Base-by-base conservation (phyloP, 2,329 filamentous ascomycete species). In the Fusarium redolens region DNA sequence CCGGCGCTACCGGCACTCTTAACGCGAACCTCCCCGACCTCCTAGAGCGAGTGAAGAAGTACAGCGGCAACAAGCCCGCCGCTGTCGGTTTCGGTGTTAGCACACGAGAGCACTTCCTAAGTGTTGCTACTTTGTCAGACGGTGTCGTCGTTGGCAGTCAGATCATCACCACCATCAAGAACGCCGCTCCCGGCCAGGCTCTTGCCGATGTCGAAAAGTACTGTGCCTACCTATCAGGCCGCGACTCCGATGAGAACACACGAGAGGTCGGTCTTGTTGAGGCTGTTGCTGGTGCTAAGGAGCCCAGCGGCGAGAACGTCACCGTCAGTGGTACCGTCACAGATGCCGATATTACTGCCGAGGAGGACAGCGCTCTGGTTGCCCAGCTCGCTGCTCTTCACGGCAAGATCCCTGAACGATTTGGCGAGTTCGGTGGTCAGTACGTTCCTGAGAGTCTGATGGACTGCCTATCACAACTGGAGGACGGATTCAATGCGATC, bases 401-500 rank as follows among this genome's bases (percentile, higher is more conserved):
- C 79, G 89, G 89, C 73, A 90, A 92, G 76, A 90, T 96, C 57
- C 94, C 95, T 17, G 90, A 94, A 71, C 92, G 95, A 57, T 98
- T 99, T 78, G 96, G 96, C 74, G 93, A 98, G 81, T 99, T 97
- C 74, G 96, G 96, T 78, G 96, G 96, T 20, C 96, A 98, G 82
- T 99, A 98, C 79, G 96, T 99, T 5, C 96, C 96, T 3, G 96
- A 99, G 83, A 96, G 95, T 25, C 88, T 99, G 69, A 98, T 99
- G 96, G 96, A 98, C 84, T 98, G 96, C 80, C 86, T 99, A 66
- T 92, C 92, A 1, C 90, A 99, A 83, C 89, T 99, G 10, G 96
- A 99, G 83, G 90, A 91, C 33, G 96, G 96, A 38, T 99, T 99
- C 87, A 92, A 96, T 78, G 86, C 92, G 77, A 95, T 96, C 68